Evolutionary conservation across 1,284 basidiomycete species (phyloP).

Genomic region (Neonothopanus nambi): DNA sequence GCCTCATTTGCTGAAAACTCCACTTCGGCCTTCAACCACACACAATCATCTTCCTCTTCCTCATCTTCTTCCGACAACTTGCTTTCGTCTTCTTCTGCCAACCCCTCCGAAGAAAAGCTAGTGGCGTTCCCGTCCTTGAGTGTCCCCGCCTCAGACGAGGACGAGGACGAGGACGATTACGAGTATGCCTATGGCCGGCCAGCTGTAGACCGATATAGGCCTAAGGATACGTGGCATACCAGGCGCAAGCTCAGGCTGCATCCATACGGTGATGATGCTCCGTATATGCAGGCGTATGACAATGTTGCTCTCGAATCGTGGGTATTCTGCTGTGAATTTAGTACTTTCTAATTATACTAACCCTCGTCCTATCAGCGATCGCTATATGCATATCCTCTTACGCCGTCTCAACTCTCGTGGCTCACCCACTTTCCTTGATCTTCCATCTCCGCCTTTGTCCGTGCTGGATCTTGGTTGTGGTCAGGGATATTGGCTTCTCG

Average conservation of each 20-base stretch:
- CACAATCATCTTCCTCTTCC: neutral
- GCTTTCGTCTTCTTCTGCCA: neutral
- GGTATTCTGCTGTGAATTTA: conserved; percentile 23
- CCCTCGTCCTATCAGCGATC: conserved; percentile 45
- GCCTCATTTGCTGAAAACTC: conserved; percentile 5
- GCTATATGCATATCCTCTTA: conserved; percentile 51
- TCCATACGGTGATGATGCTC: conserved; percentile 49
- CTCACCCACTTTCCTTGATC: conserved; percentile 60
- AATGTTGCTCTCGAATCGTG: conserved; percentile 59
- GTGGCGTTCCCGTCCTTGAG: neutral
- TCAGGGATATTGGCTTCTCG: conserved; percentile 60
- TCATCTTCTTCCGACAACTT: conserved; percentile 1
- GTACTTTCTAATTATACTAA: conserved; percentile 12
- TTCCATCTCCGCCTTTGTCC: conserved; percentile 40
- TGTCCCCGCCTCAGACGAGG: conserved; percentile 1
- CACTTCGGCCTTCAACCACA: neutral
- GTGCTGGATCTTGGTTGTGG: conserved; percentile 77
- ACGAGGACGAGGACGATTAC: neutral
- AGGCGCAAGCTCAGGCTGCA: conserved; percentile 48
- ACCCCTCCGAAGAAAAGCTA: neutral
- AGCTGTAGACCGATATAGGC: conserved; percentile 7
- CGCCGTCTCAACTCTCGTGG: conserved; percentile 48
- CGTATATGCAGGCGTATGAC: conserved; percentile 68
- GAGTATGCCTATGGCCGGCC: conserved; percentile 2
- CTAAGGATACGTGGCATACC: conserved; percentile 30